These are phyloP conservation scores for Cyathus striatus DNA, from an alignment of 768 basidiomycete genomes.

Conservation along the genomic window DNA sequence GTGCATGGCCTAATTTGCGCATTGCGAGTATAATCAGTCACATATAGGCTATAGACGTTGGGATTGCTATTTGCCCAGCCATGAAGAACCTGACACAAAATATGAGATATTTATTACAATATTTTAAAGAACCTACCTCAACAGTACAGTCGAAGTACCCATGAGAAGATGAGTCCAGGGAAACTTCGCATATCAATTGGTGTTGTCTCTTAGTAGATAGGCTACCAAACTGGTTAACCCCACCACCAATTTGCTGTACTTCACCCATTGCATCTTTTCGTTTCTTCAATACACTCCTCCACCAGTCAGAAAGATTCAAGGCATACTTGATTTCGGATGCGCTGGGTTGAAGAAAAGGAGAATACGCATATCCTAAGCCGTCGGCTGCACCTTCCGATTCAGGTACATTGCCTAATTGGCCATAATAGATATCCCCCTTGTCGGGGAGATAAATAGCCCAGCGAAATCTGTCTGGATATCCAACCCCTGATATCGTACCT, in stretches of 20 bases:
- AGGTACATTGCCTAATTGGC: conserved; percentile 30
- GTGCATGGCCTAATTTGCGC: conserved; percentile 22
- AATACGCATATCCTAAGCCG: conserved; percentile 33
- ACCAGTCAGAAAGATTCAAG: conserved; percentile 42
- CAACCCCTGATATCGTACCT: conserved; percentile 29
- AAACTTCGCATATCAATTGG: conserved; percentile 44
- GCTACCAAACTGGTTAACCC: conserved; percentile 5
- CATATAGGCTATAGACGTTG: conserved; percentile 44
- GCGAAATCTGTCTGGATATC: conserved; percentile 38
- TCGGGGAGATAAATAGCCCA: conserved; percentile 52
- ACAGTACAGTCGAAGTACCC: conserved; percentile 63
- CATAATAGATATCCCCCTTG: conserved; percentile 29
- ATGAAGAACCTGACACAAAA: conserved; percentile 39
- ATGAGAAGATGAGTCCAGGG: conserved; percentile 33
- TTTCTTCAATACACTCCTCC: conserved; percentile 28
- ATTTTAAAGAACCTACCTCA: conserved; percentile 38
- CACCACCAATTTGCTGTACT: conserved; percentile 14
- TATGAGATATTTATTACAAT: background rate
- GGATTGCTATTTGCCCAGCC: conserved; percentile 31
- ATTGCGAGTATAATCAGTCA: conserved; percentile 63
- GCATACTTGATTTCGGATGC: conserved; percentile 39
- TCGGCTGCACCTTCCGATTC: conserved; percentile 23
- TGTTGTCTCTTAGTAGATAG: conserved; percentile 27
- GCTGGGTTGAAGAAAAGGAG: conserved; percentile 39
- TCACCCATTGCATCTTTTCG: conserved; percentile 7